Base-by-base conservation (phyloP, 2,329 filamentous ascomycete species). In the Botryosphaeria dothidea region DNA sequence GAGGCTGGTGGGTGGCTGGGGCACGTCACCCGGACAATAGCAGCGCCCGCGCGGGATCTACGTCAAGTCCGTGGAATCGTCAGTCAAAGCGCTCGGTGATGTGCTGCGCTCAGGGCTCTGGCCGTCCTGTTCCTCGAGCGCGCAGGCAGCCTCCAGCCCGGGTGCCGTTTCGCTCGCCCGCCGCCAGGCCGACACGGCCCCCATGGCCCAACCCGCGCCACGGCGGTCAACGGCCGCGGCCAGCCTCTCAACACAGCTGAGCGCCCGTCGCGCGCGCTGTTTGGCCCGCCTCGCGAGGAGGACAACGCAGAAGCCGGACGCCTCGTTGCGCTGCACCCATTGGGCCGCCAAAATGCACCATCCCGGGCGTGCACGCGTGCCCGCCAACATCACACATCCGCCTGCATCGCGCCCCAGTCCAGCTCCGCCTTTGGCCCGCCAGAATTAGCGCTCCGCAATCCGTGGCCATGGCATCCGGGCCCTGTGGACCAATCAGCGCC, bases 381-480 rank as follows among this genome's bases (percentile, higher is more conserved):
- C 56, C 11, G 36, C 19, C 34, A 34, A 23, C 52, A 56, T 56
- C 52, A 58, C 54, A 31, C 54, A 31, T 58, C 46, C 36, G 56
- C 41, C 56, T 60, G 56, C 56, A 60, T 46, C 34, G 56, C 56
- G 27, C 41, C 56, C 38, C 56, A 60, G 34, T 46, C 56, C 21
- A 19, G 56, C 56, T 31, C 56, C 56, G 29, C 43, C 56, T 8
- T 11, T 27, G 21, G 34, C 52, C 23, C 36, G 21, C 34, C 15
- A 41, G 17, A 29, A 41, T 46, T 60, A 60, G 56, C 56, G 25
- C 56, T 46, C 41, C 56, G 56, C 41, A 27, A 57, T 43, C 56
- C 56, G 27, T 34, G 25, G 56, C 23, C 56, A 60, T 46, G 56
- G 56, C 31, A 38, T 27, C 56, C 51, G 36, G 19, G 34, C 52